A percentile compares a stretch with the other conserved stretches of the same genome.
phyloP scores from a whole-genome alignment of 2,329 filamentous ascomycete genomes.

The Talaromyces amestolkiae region DNA sequence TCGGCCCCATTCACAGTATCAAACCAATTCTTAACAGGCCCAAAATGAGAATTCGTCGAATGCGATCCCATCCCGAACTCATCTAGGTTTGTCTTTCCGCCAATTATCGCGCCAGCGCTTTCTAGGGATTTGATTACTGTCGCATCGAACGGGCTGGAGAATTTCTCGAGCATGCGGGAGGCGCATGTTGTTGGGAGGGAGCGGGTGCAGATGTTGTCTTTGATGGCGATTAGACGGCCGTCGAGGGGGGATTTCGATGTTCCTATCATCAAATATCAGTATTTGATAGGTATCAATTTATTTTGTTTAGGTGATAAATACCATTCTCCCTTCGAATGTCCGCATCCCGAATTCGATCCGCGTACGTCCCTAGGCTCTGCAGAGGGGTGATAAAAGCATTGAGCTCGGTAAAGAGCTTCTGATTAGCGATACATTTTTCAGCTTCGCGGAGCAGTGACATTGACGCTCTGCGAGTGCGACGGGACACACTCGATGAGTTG shows the following conservation, averaged over 20 bases:
- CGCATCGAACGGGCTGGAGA: constrained; percentile 75
- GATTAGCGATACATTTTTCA: constrained; percentile 44
- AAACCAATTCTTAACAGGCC: constrained; percentile 52
- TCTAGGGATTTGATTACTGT: constrained; percentile 72
- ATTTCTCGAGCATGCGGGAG: constrained; percentile 69
- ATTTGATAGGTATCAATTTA: too few relatives aligned
- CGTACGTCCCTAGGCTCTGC: constrained; percentile 32
- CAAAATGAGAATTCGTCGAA: constrained; percentile 65
- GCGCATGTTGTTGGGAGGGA: constrained; percentile 76
- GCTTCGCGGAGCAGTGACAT: constrained; percentile 47
- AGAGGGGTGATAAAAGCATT: constrained; percentile 45
- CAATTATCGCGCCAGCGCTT: constrained; percentile 59
- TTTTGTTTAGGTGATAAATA: constrained; percentile 20
- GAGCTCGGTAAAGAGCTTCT: constrained; percentile 34
- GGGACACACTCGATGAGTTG: not conserved
- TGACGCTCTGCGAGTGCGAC: constrained; percentile 25
- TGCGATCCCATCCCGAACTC: constrained; percentile 96
- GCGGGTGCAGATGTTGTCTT: constrained; percentile 72
- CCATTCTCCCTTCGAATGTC: constrained; percentile 37
- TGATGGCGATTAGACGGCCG: constrained; percentile 60
- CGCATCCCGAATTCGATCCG: constrained; percentile 37
- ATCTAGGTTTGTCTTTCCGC: constrained; percentile 88
- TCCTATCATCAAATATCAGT: constrained; percentile 26
- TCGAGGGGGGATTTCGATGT: constrained; percentile 39
- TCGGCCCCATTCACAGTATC: constrained; percentile 42